Percentiles rank a stretch among this genome's conserved stretches.
phyloP scores from a whole-genome alignment of 768 basidiomycete genomes.

The Trametes maxima region DNA sequence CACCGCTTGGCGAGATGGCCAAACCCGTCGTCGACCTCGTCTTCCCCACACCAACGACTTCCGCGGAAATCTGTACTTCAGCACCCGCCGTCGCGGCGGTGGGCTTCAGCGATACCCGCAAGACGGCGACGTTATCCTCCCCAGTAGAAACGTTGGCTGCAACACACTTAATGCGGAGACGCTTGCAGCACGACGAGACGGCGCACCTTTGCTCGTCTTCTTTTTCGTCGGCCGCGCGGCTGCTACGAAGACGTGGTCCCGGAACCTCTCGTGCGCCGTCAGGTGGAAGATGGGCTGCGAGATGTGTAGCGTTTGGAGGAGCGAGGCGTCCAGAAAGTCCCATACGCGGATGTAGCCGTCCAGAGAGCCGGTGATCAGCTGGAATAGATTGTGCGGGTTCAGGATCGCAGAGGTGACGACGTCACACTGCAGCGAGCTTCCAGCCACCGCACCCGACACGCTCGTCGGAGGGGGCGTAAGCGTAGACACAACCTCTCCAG shows the following conservation, averaged over 20 bases:
- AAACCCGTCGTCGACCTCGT: constrained; percentile 64
- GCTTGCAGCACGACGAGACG: background rate
- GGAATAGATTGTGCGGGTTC: constrained; percentile 85
- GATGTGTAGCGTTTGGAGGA: constrained; percentile 75
- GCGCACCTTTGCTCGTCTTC: constrained; percentile 36
- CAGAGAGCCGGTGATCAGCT: constrained; percentile 82
- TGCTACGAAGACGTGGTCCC: constrained; percentile 71
- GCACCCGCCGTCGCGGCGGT: constrained; percentile 44
- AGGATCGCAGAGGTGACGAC: constrained; percentile 74
- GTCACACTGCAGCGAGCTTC: constrained; percentile 45
- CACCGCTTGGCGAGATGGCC: constrained; percentile 72
- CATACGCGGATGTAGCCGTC: constrained; percentile 89
- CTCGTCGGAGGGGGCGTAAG: constrained; percentile 53
- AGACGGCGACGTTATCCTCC: constrained; percentile 60
- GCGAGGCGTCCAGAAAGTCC: constrained; percentile 87
- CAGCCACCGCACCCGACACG: constrained; percentile 34
- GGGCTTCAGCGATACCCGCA: constrained; percentile 64
- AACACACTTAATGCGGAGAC: background rate
- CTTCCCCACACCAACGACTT: constrained; percentile 65
- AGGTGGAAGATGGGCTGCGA: constrained; percentile 70
- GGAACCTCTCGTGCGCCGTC: constrained; percentile 69
- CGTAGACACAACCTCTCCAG: constrained; percentile 81
- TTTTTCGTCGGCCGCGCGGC: constrained; percentile 55
- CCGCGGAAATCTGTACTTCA: constrained; percentile 47
- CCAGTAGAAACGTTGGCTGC: constrained; percentile 19